Evolutionary conservation across 164 flowering plant genomes (phyloP).

Genomic region (Magnolia changhungtana): DNA sequence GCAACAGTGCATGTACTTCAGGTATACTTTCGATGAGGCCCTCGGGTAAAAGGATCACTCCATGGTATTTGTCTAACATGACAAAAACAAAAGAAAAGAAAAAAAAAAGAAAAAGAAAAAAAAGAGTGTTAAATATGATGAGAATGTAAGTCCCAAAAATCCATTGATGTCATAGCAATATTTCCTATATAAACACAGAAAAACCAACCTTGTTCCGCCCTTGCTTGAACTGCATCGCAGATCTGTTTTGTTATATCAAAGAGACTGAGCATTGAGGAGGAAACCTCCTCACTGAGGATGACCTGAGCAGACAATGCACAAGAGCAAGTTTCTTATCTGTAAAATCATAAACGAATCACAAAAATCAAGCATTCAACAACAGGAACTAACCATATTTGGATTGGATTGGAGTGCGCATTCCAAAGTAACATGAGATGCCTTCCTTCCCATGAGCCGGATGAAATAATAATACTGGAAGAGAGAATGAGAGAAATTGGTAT

Average conservation of each 20-base stretch:
- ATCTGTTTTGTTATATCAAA: slow-evolving; percentile 23
- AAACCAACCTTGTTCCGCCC: slow-evolving; percentile 23
- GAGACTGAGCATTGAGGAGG: slow-evolving; percentile 24
- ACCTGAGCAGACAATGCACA: slow-evolving; percentile 10
- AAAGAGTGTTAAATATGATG: no score
- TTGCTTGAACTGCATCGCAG: slow-evolving; percentile 26
- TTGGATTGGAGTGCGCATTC: slow-evolving; percentile 26
- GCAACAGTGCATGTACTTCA: slow-evolving; percentile 17
- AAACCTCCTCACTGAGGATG: slow-evolving; percentile 23
- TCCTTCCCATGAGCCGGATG: slow-evolving; percentile 28
- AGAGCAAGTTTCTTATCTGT: not conserved
- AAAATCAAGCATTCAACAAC: not conserved
- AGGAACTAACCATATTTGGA: slow-evolving; percentile 21
- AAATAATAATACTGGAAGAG: slow-evolving; percentile 25
- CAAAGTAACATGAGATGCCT: slow-evolving; percentile 24
- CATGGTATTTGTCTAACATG: slow-evolving; percentile 19
- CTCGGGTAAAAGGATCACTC: slow-evolving; percentile 21
- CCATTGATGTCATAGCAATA: not conserved
- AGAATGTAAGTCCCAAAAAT: not conserved
- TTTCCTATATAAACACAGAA: not conserved
- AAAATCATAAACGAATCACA: not conserved
- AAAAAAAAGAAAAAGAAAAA: no score
- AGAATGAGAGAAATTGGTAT: not conserved
- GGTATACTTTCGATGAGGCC: slow-evolving; percentile 24
- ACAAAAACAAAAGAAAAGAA: not conserved